Base-by-base conservation (phyloP, 2,329 filamentous ascomycete genomes). In the Cladosporium phlei region DNA sequence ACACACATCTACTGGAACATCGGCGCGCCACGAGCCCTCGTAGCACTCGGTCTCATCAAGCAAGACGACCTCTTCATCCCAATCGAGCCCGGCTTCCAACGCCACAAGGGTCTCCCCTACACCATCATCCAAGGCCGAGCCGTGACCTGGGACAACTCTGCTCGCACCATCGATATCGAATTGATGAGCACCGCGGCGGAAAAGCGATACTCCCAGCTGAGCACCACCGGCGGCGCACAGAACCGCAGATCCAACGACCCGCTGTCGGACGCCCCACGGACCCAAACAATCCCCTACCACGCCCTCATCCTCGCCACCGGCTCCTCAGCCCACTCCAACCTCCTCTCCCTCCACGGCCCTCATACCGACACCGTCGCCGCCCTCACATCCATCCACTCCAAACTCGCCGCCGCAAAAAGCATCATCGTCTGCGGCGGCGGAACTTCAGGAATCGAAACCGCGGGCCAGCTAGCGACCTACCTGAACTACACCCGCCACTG, bases 1-100 rank as follows among this genome's bases (percentile, higher is more conserved):
- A 60, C 62, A 39, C 57, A 65, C 56, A 49, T 69, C 27, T 66
- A 65, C 54, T 67, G 62, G 65, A 67, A 67, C 50, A 62, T 67
- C 20, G 63, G 49, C 46, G 66, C 52, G 38, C 64, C 67, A 17
- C 63, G 67, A 7, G 63, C 64, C 5, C 45, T 70, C 5, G 63
- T 68, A 7, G 61, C 60, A 11, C 52, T 61, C 12, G 55, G 59
- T n/a, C 51, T 64, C 19, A 56, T 68, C 24, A 56, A 60, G 5
- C 57, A 64, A 29, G 52, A 61, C 4, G 62, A 62, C 24, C 52
- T 61, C 8, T 70, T 70, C 52, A 56, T 65, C 29, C 51, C 57
- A n/a, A 60, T 69, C 45, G 50, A 56, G 20, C 54, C 57, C 6
- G 59, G 59, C 39, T 67, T 69, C 39, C 50, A 59, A 20, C 54